Evolutionary conservation across 2,329 filamentous ascomycete species (phyloP), one percentile per base, ranked within the genome.

Genomic region (Pseudopithomyces maydicus): DNA sequence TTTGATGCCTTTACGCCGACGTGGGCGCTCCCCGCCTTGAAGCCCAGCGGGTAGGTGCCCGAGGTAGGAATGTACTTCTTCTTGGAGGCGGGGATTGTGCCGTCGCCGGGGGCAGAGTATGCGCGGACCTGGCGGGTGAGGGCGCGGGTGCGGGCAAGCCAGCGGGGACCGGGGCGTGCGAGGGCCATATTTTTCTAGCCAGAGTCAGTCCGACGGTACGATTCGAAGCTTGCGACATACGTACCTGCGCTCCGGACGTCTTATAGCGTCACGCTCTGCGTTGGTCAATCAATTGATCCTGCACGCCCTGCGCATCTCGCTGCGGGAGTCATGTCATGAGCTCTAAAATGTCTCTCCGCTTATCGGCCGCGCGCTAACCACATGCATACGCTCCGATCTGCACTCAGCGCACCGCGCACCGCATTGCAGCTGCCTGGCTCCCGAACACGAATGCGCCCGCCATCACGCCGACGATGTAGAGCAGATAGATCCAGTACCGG

Each of bases 1-100:
- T 98, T 98, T 63, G 88, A 88, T 14, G 92, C 87, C 81, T 99
- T 99, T 67, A 99, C 92, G 52, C 95, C 94, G 38, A 96, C 94
- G 72, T 96, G 88, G 49, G 91, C 90, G 61, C 91, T 94, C 12
- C 92, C 92, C 29, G 90, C 92, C 43, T 86, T 81, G 82, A 98
- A 99, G 44, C 94, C 95, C 74, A 90, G 88, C 4, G 95, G 95
- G 71, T 98, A 98, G 19, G 87, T 91, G 61, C 94, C 95, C 41
- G 84, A 85, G 1, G 86, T 88, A 8, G 95, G 93, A 50, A 98
- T 87, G 77, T 96, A 97, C 78, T 96, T 96, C 76, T 89, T 85
- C 81, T 98, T 99, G 57, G 90, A 85, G 15, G 85, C 84, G 1
- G 93, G 92, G 56, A 96, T 83, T 33, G 79, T 75, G 52, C 82